Evolutionary conservation across 371 early-diverging fungal species (phyloP).

Genomic region (Neoconidiobolus thromboides): DNA sequence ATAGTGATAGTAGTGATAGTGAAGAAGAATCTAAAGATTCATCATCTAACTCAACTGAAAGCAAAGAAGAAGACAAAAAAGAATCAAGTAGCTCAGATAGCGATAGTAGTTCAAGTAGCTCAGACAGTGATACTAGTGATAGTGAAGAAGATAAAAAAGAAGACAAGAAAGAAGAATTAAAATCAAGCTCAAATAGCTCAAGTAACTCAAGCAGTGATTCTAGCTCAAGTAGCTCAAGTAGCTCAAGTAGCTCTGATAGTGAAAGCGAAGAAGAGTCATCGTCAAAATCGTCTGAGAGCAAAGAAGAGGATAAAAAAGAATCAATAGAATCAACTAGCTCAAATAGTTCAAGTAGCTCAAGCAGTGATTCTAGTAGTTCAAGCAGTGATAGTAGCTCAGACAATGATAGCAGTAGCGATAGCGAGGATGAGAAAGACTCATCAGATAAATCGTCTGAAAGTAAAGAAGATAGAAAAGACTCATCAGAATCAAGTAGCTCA

Average conservation of each 20-base stretch:
- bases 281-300: neutral
- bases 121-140: neutral
- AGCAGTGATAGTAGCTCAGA: conserved; percentile 13
- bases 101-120: neutral
- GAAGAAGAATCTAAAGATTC: conserved; percentile 12
- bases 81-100: too few relatives aligned
- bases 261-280: conserved; percentile 3
- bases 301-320: conserved; percentile 4
- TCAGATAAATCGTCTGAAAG: neutral
- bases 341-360: conserved; percentile 9
- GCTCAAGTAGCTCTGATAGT: conserved; percentile 10
- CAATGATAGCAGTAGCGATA: conserved; percentile 6
- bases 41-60: conserved; percentile 9
- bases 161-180: too few relatives aligned
- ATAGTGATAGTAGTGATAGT: conserved; percentile 6
- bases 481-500: conserved; percentile 2
- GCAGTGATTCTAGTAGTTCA: conserved; percentile 9
- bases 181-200: conserved; percentile 6
- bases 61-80: conserved; percentile 8
- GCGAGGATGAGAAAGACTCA: neutral
- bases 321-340: conserved; percentile 10
- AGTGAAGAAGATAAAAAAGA: neutral
- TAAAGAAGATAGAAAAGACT: neutral
- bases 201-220: conserved; percentile 3
- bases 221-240: conserved; percentile 7